Percentiles rank a stretch among this genome's conserved stretches.
phyloP scores from a whole-genome alignment of 495 filamentous ascomycete genomes.

The Hypoxylon perforatum region DNA sequence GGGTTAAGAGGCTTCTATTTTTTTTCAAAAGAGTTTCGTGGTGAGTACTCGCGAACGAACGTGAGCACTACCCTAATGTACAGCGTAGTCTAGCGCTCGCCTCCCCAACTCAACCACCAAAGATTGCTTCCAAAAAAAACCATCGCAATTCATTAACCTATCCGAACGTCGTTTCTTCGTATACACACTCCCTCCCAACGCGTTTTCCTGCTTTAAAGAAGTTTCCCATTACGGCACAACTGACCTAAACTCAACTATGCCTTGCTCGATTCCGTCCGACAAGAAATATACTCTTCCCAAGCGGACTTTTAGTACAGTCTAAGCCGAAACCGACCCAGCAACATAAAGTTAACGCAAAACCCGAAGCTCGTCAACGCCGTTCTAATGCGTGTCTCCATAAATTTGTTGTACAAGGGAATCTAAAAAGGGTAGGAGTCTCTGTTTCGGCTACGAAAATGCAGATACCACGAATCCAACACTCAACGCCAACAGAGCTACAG shows the following conservation, averaged over 20 bases:
- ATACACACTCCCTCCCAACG: constrained; percentile 5
- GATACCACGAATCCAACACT: constrained; percentile 24
- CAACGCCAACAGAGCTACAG: constrained; percentile 8
- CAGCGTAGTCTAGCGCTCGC: constrained; percentile 11
- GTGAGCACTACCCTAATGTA: constrained; percentile 11
- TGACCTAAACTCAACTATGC: neutral
- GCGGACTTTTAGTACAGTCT: constrained; percentile 23
- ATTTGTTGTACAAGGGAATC: constrained; percentile 23
- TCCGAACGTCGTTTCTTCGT: constrained; percentile 28
- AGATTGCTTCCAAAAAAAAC: neutral
- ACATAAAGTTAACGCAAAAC: constrained; percentile 9
- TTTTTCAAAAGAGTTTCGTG: neutral
- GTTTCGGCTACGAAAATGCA: constrained; percentile 33
- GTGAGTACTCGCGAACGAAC: constrained; percentile 16
- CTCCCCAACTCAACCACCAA: neutral
- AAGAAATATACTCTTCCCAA: constrained; percentile 3
- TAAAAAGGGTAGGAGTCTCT: constrained; percentile 23
- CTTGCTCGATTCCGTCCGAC: neutral
- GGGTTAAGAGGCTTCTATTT: neutral
- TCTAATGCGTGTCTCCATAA: constrained; percentile 31
- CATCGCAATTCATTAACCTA: constrained; percentile 19
- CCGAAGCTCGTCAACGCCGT: constrained; percentile 26
- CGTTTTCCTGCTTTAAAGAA: neutral
- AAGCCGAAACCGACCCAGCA: neutral
- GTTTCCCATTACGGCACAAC: neutral